Base-by-base conservation (phyloP, 2,329 filamentous ascomycete species). In the Periconia digitata region DNA sequence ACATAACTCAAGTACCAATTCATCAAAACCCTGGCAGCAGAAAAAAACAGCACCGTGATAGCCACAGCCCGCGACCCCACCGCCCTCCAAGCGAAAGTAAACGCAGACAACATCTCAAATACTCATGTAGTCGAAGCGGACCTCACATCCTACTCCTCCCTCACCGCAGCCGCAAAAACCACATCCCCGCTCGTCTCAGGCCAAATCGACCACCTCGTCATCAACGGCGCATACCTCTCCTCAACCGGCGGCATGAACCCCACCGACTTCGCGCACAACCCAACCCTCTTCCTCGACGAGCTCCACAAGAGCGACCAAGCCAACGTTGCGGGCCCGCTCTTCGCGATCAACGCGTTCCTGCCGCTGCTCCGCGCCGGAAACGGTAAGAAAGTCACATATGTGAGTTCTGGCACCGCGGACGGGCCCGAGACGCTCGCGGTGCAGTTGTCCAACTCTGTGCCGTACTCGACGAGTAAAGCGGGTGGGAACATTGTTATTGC, bases 361-460 rank as follows among this genome's bases (percentile, higher is more conserved):
- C 70, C 71, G 0, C 47, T 53, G 54, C 74, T 46, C 57, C 74
- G 43, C 55, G 63, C 24, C 65, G 36, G 44, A 15, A 64, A 36
- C 68, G 72, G 32, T 40, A 76, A 74, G 62, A 74, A 74, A 53
- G 68, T 75, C 37, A 55, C 70, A 10, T 57, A 67, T 38, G 69
- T 76, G 37, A 70, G 71, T 17, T 67, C 51, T 21, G 68, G 55
- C 17, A 66, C 71, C 55, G 71, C 66, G 1, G 69, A 73, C 48
- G 46, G 64, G 16, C 58, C 56, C 46, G 57, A 59, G 3, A 55
- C 44, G 8, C 46, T 52, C 12, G 66, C 46, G 56, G 1, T n/a
- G 67, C 13, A 54, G 53, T 20, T 50, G 6, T 17, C 41, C 44
- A 55, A 47, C 56, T 46, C 8, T 56, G 67, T 18, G 53, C 64